Evolutionary conservation across 2,329 filamentous ascomycete species (phyloP), one percentile per base, ranked within the genome.

Genomic region (Byssochlamys sp.): DNA sequence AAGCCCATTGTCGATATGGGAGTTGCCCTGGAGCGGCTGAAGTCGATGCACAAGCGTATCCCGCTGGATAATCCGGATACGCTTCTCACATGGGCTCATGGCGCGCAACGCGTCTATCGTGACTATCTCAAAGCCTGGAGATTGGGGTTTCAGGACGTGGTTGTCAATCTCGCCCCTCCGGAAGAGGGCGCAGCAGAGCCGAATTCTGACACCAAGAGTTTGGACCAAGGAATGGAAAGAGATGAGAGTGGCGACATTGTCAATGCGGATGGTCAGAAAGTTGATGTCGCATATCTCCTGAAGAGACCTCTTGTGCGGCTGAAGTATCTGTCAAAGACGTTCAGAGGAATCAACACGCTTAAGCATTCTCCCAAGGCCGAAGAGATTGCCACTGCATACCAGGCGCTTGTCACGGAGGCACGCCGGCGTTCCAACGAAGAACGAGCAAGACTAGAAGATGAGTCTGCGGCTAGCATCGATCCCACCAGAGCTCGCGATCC

Each of bases 1-100:
- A 89, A 90, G 71, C 89, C 92, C 0, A 95, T 99, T 56, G 85
- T 97, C 50, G 86, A 90, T 65, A 97, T 99, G 91, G 94, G 94
- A 6, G 82, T 96, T 57, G 86, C 88, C 2, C 80, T 99, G 4
- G 91, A 97, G 72, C 87, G 90, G 65, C 77, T 99, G 53, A 91
- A 87, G 71, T 84, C 82, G 26, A 77, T 89, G 39, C 94, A 99
- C 75, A 88, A 84, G 67, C 85, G 87, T 56, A 88, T 95, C 14
- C 91, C 92, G 0, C 78, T 88, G 54, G 80, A 85, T 25, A 85
- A 94, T 62, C 77, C 88, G 1, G 82, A 88, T 58, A 81, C 83
- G 12, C 80, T 99, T 55, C 78, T 95, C 9, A 81, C 80, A 48
- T 99, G 94, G 94, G 88, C 91, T 1, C 84, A 90, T 57, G 84